Percentiles rank a stretch among this genome's conserved stretches.
Evolutionary conservation across 371 early-diverging fungal species (phyloP).

Genomic region (Mortierella sp.): DNA sequence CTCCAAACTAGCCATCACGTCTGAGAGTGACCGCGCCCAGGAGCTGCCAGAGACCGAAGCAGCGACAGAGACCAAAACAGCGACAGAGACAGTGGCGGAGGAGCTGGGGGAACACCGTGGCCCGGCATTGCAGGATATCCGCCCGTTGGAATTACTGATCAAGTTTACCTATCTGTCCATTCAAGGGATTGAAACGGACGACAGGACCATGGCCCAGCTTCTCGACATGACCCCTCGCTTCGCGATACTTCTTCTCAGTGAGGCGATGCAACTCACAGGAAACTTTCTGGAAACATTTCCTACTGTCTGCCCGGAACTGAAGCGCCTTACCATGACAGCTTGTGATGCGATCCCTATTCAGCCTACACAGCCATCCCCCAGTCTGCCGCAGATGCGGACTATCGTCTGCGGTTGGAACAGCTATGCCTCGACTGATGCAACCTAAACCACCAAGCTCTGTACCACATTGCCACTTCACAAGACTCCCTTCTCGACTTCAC

Average conservation of each 20-base stretch:
- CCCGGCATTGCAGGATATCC: too few species aligned
- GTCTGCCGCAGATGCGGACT: neutral
- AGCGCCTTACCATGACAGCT: neutral
- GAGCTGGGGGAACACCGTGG: too few species aligned
- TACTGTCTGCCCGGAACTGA: neutral
- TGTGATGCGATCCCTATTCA: neutral
- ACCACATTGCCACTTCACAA: neutral
- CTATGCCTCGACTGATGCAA: neutral
- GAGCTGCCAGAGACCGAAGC: too few species aligned
- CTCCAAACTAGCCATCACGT: neutral
- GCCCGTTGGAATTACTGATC: neutral
- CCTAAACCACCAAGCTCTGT: neutral
- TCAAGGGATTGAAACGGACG: neutral
- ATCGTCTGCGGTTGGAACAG: neutral
- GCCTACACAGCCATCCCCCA: neutral
- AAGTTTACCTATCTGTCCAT: neutral
- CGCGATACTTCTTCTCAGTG: neutral
- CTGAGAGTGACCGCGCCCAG: neutral
- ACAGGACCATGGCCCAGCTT: neutral
- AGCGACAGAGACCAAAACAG: too few species aligned
- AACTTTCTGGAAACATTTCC: neutral
- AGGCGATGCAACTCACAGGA: neutral
- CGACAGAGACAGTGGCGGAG: too few species aligned
- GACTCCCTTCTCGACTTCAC: neutral
- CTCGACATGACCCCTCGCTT: neutral